Conservation (phyloP, 768 basidiomycete genomes). For the Mycena polygramma region DNA sequence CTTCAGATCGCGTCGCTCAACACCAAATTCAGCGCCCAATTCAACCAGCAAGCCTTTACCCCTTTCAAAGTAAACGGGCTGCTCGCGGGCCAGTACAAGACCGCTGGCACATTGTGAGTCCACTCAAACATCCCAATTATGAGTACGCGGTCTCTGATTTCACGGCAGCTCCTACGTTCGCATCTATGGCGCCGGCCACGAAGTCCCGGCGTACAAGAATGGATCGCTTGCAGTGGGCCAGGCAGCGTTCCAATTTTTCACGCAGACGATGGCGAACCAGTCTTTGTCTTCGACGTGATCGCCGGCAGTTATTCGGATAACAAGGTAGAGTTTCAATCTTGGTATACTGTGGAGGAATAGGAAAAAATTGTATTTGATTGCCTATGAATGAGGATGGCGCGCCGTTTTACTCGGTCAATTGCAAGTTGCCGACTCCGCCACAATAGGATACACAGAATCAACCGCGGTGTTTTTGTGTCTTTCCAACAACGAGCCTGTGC, state of each 20-base stretch:
- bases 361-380: too few species aligned
- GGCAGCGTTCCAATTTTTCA: slow-evolving; percentile 27
- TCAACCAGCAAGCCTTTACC: slow-evolving; percentile 57
- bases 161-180: slow-evolving; percentile 51
- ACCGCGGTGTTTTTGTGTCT: too few species aligned
- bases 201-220: slow-evolving; percentile 46
- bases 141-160: neutral
- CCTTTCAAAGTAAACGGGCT: slow-evolving; percentile 66
- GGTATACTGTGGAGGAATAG: too few species aligned
- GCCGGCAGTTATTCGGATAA: too few species aligned
- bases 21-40: slow-evolving; percentile 59
- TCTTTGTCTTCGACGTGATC: slow-evolving; percentile 22
- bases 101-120: slow-evolving; percentile 60
- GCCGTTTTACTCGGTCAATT: too few species aligned
- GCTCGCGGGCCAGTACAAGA: slow-evolving; percentile 66
- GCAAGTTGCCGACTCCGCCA: too few species aligned
- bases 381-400: too few species aligned
- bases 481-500: too few species aligned
- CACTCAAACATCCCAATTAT: neutral
- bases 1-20: slow-evolving; percentile 55
- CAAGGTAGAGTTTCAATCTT: too few species aligned
- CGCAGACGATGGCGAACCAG: slow-evolving; percentile 29
- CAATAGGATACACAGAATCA: too few species aligned
- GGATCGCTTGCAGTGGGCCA: slow-evolving; percentile 19
- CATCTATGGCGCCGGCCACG: slow-evolving; percentile 48